These are phyloP conservation scores for Cladophialophora carrionii DNA, from an alignment of 2,329 filamentous ascomycete species.

Conservation along the genomic window DNA sequence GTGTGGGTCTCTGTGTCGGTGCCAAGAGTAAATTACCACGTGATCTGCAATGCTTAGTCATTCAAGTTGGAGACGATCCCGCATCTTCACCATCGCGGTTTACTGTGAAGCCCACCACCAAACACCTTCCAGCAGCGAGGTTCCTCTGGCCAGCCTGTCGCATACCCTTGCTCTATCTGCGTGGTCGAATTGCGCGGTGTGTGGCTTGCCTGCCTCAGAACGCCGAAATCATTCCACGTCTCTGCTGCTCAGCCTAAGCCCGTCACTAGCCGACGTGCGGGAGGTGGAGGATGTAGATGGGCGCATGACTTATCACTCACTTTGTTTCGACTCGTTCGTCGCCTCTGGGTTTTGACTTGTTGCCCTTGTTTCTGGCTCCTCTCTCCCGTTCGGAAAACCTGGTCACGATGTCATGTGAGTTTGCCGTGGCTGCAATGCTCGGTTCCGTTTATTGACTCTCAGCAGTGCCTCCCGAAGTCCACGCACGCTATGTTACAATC, in stretches of 20 bases:
- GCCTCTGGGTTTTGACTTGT: not conserved
- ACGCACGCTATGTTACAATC: slow-evolving; percentile 58
- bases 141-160: not conserved
- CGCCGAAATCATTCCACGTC: not conserved
- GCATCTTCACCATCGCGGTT: slow-evolving; percentile 16
- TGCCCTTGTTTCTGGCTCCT: not conserved
- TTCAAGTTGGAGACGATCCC: slow-evolving; percentile 10
- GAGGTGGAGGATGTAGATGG: slow-evolving; percentile 20
- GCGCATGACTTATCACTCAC: slow-evolving; percentile 23
- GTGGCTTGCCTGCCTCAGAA: not conserved
- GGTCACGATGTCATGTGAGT: slow-evolving; percentile 34
- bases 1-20: not conserved
- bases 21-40: not conserved
- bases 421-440: not conserved
- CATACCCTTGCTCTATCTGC: not conserved
- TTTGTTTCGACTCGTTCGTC: not conserved
- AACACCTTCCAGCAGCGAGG: not conserved
- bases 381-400: not conserved
- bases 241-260: slow-evolving; percentile 10
- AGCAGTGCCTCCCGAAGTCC: slow-evolving; percentile 54
- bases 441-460: slow-evolving; percentile 19
- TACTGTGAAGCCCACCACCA: not conserved
- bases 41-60: slow-evolving; percentile 8
- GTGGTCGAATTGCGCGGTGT: not conserved
- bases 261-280: not conserved